phyloP scores from a whole-genome alignment of 345 rosid species.

The Sonneratia alba region DNA sequence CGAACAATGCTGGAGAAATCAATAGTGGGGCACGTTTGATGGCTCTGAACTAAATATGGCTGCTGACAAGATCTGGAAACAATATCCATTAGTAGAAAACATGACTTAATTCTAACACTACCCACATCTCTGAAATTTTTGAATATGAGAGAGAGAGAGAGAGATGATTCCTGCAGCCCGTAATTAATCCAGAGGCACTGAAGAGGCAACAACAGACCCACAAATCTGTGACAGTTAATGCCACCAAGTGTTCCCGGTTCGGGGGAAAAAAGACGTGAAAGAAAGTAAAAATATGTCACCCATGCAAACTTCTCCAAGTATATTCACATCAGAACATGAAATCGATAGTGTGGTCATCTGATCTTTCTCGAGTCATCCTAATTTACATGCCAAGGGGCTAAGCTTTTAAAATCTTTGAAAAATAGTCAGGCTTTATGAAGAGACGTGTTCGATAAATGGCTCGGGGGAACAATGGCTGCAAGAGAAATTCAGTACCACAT shows the following conservation, averaged over 20 bases:
- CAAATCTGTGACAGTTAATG: background rate
- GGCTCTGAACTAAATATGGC: background rate
- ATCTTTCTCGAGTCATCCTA: no score
- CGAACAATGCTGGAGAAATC: background rate
- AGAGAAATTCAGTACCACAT: background rate
- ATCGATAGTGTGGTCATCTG: no score
- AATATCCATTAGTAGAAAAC: background rate
- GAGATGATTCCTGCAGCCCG: constrained; percentile 1
- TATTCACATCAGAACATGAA: no score
- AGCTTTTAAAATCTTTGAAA: background rate
- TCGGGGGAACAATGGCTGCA: background rate
- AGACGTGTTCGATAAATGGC: background rate
- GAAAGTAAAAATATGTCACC: no score
- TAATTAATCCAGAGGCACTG: constrained; percentile 1
- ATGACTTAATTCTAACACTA: background rate
- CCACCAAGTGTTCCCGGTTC: background rate
- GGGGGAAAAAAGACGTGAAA: no score
- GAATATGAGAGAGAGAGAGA: constrained; percentile 4
- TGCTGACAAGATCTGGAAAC: background rate
- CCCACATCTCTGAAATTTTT: constrained; percentile 2
- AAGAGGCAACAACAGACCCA: background rate
- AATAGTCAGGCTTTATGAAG: background rate
- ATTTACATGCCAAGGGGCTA: no score
- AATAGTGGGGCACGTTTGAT: background rate
- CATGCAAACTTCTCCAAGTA: no score